Evolutionary conservation across 2,329 filamentous ascomycete genomes (phyloP).

Genomic region (Cercospora janseana): DNA sequence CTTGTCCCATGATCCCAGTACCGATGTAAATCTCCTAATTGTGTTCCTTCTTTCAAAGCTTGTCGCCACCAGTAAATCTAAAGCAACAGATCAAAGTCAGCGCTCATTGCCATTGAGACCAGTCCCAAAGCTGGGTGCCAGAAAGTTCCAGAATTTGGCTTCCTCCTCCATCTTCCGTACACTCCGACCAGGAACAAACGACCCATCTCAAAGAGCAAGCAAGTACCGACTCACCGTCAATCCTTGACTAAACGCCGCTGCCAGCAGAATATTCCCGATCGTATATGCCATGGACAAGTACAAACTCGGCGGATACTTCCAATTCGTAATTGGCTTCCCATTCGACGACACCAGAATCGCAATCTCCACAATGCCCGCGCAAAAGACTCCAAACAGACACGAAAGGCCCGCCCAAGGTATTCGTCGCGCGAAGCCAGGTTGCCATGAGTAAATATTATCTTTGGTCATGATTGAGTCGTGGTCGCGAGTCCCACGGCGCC

Average conservation of each 20-base stretch:
- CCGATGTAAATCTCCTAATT: constrained; percentile 21
- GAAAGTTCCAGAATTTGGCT: too few relatives aligned
- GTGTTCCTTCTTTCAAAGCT: constrained; percentile 20
- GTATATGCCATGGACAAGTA: constrained; percentile 23
- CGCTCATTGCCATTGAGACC: too few relatives aligned
- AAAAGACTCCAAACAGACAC: constrained; percentile 18
- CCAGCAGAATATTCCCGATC: constrained; percentile 19
- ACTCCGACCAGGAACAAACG: too few relatives aligned
- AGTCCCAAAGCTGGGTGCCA: too few relatives aligned
- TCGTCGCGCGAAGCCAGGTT: constrained; percentile 17
- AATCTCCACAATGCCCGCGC: constrained; percentile 18
- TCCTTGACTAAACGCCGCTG: constrained; percentile 21
- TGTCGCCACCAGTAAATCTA: constrained; percentile 24
- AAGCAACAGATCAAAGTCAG: too few relatives aligned
- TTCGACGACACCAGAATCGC: constrained; percentile 16
- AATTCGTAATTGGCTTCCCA: constrained; percentile 17
- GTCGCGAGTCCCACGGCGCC: too few relatives aligned
- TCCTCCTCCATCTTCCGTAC: too few relatives aligned
- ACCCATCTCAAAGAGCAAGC: not conserved
- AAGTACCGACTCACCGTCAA: constrained; percentile 10
- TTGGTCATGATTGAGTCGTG: not conserved
- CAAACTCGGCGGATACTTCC: constrained; percentile 23
- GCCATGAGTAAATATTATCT: constrained; percentile 18
- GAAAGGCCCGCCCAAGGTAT: constrained; percentile 20
- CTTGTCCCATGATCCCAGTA: constrained; percentile 22